Percentiles rank a stretch among this genome's conserved stretches.
These are phyloP conservation scores for Hemisphaericaspora subhashii DNA, from an alignment of 1,139 yeast genomes.

Conservation along the genomic window DNA sequence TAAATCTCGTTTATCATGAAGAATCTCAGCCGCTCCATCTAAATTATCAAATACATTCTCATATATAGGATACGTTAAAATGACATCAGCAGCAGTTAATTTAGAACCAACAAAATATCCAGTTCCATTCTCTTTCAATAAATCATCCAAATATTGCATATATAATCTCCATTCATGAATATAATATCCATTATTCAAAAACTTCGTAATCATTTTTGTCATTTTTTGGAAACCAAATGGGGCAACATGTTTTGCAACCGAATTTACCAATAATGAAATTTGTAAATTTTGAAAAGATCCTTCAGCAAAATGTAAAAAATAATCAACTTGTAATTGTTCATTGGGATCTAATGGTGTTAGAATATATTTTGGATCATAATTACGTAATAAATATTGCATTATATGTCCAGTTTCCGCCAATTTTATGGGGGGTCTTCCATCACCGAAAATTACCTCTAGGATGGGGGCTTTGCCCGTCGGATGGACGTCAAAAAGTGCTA, in stretches of 20 bases:
- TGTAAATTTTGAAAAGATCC: slow-evolving; percentile 53
- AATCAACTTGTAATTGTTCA: slow-evolving; percentile 44
- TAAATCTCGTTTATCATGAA: slow-evolving; percentile 35
- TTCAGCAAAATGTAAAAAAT: slow-evolving; percentile 55
- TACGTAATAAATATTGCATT: slow-evolving; percentile 40
- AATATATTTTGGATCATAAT: slow-evolving; percentile 38
- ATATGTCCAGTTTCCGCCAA: slow-evolving; percentile 52
- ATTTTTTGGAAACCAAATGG: slow-evolving; percentile 50
- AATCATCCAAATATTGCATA: slow-evolving; percentile 42
- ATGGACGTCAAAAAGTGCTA: slow-evolving; percentile 50
- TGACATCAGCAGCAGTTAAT: slow-evolving; percentile 61
- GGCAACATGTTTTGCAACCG: slow-evolving; percentile 36
- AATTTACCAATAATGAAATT: slow-evolving; percentile 43
- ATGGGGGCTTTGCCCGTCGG: slow-evolving; percentile 61
- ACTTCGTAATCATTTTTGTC: slow-evolving; percentile 39
- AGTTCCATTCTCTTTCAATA: slow-evolving; percentile 37
- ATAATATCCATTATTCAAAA: slow-evolving; percentile 44
- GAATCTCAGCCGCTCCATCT: slow-evolving; percentile 33
- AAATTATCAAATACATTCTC: slow-evolving; percentile 46
- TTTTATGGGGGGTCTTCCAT: slow-evolving; percentile 37
- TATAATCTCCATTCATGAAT: slow-evolving; percentile 41
- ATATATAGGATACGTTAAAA: slow-evolving; percentile 46
- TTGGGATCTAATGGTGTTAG: slow-evolving; percentile 33
- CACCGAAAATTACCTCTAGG: slow-evolving; percentile 45
- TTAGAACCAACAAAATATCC: slow-evolving; percentile 57